phyloP scores from a whole-genome alignment of 345 rosid species.

The Excoecaria agallocha region DNA sequence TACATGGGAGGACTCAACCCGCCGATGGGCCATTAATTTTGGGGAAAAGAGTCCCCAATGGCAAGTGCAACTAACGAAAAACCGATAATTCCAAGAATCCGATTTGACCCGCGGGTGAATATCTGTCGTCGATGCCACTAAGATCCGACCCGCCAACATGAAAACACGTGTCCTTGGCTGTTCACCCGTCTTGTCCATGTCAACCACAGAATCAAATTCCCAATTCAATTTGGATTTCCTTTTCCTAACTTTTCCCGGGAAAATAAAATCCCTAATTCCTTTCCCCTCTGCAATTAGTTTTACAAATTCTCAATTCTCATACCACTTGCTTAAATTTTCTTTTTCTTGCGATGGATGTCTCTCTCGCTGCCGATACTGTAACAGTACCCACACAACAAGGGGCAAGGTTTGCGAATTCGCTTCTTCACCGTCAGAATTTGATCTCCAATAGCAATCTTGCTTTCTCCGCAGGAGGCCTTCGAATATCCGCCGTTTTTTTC shows the following conservation, averaged over 20 bases:
- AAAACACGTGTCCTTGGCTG: constrained; percentile 17
- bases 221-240: background rate
- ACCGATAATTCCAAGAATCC: background rate
- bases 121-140: background rate
- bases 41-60: background rate
- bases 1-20: too few relatives aligned
- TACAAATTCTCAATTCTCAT: background rate
- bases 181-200: background rate
- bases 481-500: constrained; percentile 33
- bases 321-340: background rate
- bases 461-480: constrained; percentile 27
- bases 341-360: constrained; percentile 46
- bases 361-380: constrained; percentile 45
- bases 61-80: too few relatives aligned
- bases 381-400: constrained; percentile 46
- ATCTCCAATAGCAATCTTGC: constrained; percentile 20
- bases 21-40: background rate
- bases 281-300: constrained; percentile 9
- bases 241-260: background rate
- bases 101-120: background rate
- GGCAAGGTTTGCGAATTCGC: constrained; percentile 49
- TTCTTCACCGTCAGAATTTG: constrained; percentile 33
- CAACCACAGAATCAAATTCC: constrained; percentile 3
- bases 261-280: constrained; percentile 5
- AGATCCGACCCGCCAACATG: background rate